Conservation (phyloP, 257 asterid genomes). For the Plectranthus barbatus region DNA sequence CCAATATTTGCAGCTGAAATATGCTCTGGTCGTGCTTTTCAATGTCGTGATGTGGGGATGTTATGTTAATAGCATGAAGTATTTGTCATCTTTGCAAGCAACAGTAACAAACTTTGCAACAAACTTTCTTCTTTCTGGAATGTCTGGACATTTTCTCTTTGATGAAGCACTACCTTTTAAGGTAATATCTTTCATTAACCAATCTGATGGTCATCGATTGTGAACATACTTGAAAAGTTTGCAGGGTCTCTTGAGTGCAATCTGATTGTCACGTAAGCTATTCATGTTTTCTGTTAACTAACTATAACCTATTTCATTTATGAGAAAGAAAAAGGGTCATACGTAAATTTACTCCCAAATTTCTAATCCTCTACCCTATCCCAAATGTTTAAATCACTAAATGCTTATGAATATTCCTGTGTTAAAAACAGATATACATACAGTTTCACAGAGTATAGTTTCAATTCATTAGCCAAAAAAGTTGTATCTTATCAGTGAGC, state of each 20-base stretch:
- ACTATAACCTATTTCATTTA: not conserved
- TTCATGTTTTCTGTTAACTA: not conserved
- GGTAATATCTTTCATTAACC: constrained; percentile 28
- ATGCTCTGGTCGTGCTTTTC: constrained; percentile 53
- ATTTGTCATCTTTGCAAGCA: constrained; percentile 86
- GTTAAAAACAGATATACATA: no score
- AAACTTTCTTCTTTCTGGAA: constrained; percentile 73
- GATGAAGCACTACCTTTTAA: constrained; percentile 52
- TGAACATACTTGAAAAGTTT: not conserved
- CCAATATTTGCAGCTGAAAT: constrained; percentile 42
- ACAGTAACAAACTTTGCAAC: constrained; percentile 86
- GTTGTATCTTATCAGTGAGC: not conserved
- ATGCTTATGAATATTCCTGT: no score
- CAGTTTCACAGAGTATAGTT: no score
- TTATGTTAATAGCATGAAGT: constrained; percentile 79
- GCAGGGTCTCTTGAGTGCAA: not conserved
- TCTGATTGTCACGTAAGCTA: not conserved
- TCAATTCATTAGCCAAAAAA: not conserved
- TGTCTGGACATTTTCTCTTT: constrained; percentile 80
- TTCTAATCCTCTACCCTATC: no score
- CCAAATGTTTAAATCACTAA: no score
- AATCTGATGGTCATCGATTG: not conserved
- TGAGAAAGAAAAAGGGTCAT: no score
- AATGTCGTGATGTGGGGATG: constrained; percentile 94
- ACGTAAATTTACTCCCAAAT: no score